These are phyloP conservation scores for Metschnikowia amazonensis DNA, from an alignment of 805 yeast genomes.

Conservation along the genomic window DNA sequence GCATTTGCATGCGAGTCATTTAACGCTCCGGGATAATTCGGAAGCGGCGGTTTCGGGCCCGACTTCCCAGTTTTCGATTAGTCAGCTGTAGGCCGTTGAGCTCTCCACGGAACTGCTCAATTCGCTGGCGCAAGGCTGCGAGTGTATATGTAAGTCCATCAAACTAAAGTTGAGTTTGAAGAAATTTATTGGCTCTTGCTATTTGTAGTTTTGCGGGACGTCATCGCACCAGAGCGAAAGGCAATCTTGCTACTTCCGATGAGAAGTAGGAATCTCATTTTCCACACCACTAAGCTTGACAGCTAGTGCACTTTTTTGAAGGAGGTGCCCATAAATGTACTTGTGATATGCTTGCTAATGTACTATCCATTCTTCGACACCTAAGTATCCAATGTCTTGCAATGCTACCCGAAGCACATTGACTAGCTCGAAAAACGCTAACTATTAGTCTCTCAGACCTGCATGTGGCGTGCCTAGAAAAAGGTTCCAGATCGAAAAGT, in stretches of 20 bases:
- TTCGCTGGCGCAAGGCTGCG: too few relatives aligned
- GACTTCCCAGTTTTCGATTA: background rate
- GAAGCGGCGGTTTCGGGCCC: constrained; percentile 1
- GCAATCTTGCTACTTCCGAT: background rate
- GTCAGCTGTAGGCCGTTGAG: background rate
- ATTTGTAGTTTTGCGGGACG: background rate
- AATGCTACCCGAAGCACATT: too few relatives aligned
- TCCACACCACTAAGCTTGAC: background rate
- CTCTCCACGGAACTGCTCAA: too few relatives aligned
- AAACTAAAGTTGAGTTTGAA: too few relatives aligned
- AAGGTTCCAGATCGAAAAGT: background rate
- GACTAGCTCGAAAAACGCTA: background rate
- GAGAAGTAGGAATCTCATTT: background rate
- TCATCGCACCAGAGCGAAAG: background rate
- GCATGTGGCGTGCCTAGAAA: background rate
- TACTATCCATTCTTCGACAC: too few relatives aligned
- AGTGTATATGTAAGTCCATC: too few relatives aligned
- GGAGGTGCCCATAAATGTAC: too few relatives aligned
- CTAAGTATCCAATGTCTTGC: too few relatives aligned
- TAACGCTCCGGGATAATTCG: constrained; percentile 4
- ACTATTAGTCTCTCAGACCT: background rate
- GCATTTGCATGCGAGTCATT: constrained; percentile 7
- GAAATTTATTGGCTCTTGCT: background rate
- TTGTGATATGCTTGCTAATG: too few relatives aligned
- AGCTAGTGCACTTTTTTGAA: too few relatives aligned